phyloP scores from a whole-genome alignment of 331 rosid species.

The Pyracantha coccinea region DNA sequence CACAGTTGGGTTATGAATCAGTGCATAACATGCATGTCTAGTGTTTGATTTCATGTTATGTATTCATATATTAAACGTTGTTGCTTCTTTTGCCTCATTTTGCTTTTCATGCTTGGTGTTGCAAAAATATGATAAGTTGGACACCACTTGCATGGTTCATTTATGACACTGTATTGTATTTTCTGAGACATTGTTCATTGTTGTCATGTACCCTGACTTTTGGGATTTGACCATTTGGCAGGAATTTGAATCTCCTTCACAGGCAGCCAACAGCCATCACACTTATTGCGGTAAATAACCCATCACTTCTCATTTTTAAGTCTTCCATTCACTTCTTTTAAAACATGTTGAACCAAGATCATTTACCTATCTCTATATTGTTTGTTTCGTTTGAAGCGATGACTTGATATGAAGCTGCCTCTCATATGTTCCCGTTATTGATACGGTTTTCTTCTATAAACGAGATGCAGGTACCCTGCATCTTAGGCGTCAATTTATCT shows the following conservation, averaged over 20 bases:
- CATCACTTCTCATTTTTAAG: background rate
- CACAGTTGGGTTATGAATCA: no score
- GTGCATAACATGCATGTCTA: no score
- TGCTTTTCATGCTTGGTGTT: no score
- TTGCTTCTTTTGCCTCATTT: no score
- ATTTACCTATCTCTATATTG: background rate
- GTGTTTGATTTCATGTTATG: no score
- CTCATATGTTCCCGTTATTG: background rate
- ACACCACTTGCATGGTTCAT: background rate
- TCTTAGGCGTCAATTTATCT: conserved; percentile 77
- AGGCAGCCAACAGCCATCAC: conserved; percentile 40
- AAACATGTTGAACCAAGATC: background rate
- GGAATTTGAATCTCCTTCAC: conserved; percentile 78
- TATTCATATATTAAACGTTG: no score
- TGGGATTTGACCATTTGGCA: conserved; percentile 26
- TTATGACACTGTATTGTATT: background rate
- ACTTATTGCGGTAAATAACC: conserved; percentile 60
- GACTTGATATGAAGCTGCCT: conserved; percentile 1
- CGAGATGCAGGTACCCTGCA: conserved; percentile 70
- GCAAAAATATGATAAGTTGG: background rate
- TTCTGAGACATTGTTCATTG: background rate
- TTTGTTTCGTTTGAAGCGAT: background rate
- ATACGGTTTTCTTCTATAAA: conserved; percentile 10
- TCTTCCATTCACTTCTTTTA: background rate
- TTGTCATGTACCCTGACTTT: background rate